Conservation (phyloP, 345 rosid species). For the Eucalyptus pauciflora region DNA sequence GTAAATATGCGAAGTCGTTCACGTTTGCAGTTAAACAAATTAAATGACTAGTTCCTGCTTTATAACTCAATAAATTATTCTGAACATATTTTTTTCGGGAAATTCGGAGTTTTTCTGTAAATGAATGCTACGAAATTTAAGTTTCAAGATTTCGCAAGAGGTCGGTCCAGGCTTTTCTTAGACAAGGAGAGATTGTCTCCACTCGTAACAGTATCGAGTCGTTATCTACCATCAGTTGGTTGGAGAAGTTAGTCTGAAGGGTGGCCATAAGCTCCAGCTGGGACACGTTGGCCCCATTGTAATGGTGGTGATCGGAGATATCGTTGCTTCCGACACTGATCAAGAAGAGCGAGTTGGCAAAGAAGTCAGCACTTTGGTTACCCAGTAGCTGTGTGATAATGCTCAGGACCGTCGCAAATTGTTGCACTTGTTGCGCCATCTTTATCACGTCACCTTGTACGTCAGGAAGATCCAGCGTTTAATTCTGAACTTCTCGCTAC, state of each 20-base stretch:
- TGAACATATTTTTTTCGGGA: not conserved
- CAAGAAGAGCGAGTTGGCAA: not conserved
- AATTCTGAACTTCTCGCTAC: not conserved
- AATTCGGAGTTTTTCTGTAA: not conserved
- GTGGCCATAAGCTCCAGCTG: not conserved
- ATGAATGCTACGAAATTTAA: not conserved
- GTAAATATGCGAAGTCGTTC: not conserved
- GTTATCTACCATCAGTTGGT: not conserved
- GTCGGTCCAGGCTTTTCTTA: not conserved
- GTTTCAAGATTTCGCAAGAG: not conserved
- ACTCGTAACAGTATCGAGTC: rapidly evolving
- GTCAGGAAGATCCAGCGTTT: not conserved
- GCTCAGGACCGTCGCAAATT: not conserved
- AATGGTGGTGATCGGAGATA: not conserved
- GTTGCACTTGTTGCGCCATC: not conserved
- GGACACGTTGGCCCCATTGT: not conserved
- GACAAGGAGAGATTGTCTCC: not conserved
- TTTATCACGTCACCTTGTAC: not conserved
- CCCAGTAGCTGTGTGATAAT: not conserved
- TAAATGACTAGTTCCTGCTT: not conserved
- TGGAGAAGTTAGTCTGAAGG: not conserved
- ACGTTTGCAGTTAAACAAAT: not conserved
- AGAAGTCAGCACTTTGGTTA: not conserved
- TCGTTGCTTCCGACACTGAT: not conserved
- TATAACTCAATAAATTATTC: not conserved